Evolutionary conservation across 257 asterid species (phyloP), one percentile per base, ranked within the genome.

Genomic region (Solanum dulcamara): DNA sequence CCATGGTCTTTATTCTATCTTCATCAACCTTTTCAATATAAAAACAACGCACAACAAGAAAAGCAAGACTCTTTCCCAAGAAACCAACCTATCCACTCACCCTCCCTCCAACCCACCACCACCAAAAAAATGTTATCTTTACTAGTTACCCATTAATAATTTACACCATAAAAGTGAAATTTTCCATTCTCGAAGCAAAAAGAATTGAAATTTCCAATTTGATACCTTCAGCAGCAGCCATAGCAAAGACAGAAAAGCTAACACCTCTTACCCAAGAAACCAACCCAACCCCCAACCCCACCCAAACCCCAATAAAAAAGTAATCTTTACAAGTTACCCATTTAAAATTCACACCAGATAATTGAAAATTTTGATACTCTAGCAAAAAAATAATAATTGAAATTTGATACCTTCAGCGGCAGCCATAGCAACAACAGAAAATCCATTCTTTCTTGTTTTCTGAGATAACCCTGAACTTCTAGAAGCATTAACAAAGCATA

Each of bases 161-260:
- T 81, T 62, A 42, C 77, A 24, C 44, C 42, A 30, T 28, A 64
- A 40, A 26, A 17, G 38, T 30, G 1, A 38, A 24, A 59, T 0
- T 17, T 48, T 33, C 14, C 4, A 84, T 11, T 33, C 67, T 66
- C 5, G 20, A n/a, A 18, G 37, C 30, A n/a, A 70, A 66, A 33
- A 20, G 9, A 26, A 37, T 67, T 7, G 26, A 44, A 7, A 59
- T 35, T 71, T n/a, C n/a, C n/a, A n/a, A 40, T 15, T 42, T 44
- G 37, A 79, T 87, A 93, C 97, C 92, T 9, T 89, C 96, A 81
- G 94, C 90, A 64, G 92, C 91, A 62, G 95, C 94, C 97, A 95
- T 17, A 48, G 18, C 64, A 17, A 79, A 48, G 30, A 48, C 44
- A 17, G 11, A 28, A 79, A 79, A 79, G 60, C 38, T 1, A 70